Evolutionary conservation across 208 protist species (phyloP).

Genomic region (Trypanosoma cruzi): DNA sequence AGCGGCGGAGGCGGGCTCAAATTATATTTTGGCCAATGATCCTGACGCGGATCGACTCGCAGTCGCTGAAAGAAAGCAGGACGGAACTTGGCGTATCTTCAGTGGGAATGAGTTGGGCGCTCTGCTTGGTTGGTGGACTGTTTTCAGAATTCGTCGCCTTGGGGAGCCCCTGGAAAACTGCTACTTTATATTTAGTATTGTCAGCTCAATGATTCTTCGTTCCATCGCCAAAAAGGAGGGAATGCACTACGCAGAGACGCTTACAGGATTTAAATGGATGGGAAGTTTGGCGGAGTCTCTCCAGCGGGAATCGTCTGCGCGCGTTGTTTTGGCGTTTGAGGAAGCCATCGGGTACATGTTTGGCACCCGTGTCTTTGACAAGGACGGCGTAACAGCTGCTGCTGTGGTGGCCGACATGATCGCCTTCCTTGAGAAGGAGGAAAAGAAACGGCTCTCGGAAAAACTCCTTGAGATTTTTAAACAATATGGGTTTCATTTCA

Average conservation of each 20-base stretch:
- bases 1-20: conserved; percentile 57
- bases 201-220: conserved; percentile 88
- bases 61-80: conserved; percentile 85
- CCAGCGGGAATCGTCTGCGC: conserved; percentile 54
- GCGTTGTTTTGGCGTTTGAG: conserved; percentile 93
- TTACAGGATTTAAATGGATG: conserved; percentile 99
- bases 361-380: conserved; percentile 93
- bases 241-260: conserved; percentile 91
- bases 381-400: conserved; percentile 97
- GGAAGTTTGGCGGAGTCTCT: conserved; percentile 84
- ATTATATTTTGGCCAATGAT: conserved; percentile 98
- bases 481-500: conserved; percentile 90
- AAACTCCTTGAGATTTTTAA: conserved; percentile 81
- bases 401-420: conserved; percentile 93
- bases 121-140: conserved; percentile 96
- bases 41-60: conserved; percentile 98
- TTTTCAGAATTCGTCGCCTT: conserved; percentile 45
- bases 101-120: conserved; percentile 98
- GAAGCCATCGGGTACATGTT: conserved; percentile 98
- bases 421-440: conserved; percentile 48
- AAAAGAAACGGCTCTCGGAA: conserved; percentile 40
- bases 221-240: conserved; percentile 94
- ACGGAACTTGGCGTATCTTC: conserved; percentile 93
- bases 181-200: conserved; percentile 74
- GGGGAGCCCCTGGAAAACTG: conserved; percentile 48